Conservation (phyloP, 306 rosid genomes). For the Arachis stenosperma region DNA sequence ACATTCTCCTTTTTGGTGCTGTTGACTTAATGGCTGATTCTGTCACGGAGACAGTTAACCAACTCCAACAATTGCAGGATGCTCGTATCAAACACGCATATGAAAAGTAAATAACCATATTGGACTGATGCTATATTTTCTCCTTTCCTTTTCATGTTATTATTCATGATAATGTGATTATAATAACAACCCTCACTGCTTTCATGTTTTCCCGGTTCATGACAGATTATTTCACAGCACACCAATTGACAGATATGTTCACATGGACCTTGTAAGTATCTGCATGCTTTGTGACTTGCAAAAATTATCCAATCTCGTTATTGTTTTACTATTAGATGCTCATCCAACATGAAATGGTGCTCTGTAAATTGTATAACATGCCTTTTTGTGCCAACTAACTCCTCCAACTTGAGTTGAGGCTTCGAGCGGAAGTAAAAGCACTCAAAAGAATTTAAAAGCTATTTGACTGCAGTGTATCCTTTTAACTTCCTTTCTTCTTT, state of each 20-base stretch:
- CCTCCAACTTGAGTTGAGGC: constrained; percentile 2
- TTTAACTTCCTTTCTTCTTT: constrained; percentile 18
- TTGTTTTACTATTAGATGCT: background rate
- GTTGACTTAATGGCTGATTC: constrained; percentile 65
- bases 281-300: constrained; percentile 18
- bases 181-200: constrained; percentile 15
- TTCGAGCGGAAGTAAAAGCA: background rate
- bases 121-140: background rate
- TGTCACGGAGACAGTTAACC: constrained; percentile 67
- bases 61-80: constrained; percentile 73
- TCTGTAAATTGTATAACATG: background rate
- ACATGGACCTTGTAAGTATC: constrained; percentile 78
- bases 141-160: too few species aligned
- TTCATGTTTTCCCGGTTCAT: constrained; percentile 37
- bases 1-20: constrained; percentile 71
- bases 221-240: constrained; percentile 63
- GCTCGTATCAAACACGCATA: constrained; percentile 68
- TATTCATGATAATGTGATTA: constrained; percentile 4
- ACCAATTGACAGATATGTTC: constrained; percentile 53
- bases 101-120: constrained; percentile 49
- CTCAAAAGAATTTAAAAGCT: background rate
- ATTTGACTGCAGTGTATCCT: too few species aligned
- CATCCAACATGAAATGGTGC: background rate
- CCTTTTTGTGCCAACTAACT: background rate
- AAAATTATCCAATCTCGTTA: constrained; percentile 5